Evolutionary conservation across 2,329 filamentous ascomycete species (phyloP), one percentile per base, ranked within the genome.

Genomic region (Claviceps paspali): DNA sequence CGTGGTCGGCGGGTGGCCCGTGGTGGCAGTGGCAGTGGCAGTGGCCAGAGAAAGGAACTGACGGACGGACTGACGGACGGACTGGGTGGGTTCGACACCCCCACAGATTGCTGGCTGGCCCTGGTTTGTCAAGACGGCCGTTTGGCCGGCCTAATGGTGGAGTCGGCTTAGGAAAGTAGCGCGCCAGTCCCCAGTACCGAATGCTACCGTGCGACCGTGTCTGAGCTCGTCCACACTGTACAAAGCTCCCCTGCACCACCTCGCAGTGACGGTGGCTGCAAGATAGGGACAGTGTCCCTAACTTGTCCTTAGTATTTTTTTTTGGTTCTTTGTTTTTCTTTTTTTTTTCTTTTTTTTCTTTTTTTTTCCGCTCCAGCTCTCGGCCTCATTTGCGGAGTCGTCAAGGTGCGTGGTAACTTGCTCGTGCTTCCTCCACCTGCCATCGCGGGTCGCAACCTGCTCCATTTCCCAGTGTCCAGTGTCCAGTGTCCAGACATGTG

Each of bases 71-170:
- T n/a, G n/a, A n/a, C n/a, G n/a, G n/a, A n/a, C n/a, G n/a, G n/a
- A n/a, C n/a, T n/a, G n/a, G n/a, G n/a, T n/a, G n/a, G n/a, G n/a
- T n/a, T n/a, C n/a, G n/a, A n/a, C n/a, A n/a, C n/a, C n/a, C n/a
- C n/a, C n/a, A n/a, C n/a, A n/a, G n/a, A n/a, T n/a, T n/a, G n/a
- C n/a, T n/a, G n/a, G 35, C 33, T 21, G 32, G 40, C 45, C 46
- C 50, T 58, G 58, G 55, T 57, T 57, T 54, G 55, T 54, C 56
- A 50, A 56, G 53, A 59, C 67, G 68, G 68, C 67, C 64, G 54
- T 68, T 65, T 70, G 55, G 59, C 66, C 68, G 68, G 68, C 65
- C 57, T 62, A 70, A 71, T 68, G 67, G 68, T 72, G 67, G 67
- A 62, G 64, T 52, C 49, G 41, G 28, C 40, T 28, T 40, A 38